A percentile compares a stretch with the other conserved stretches of the same genome.
These are phyloP conservation scores for Amylocarpus encephaloides DNA, from an alignment of 2,329 filamentous ascomycete species.

Conservation along the genomic window DNA sequence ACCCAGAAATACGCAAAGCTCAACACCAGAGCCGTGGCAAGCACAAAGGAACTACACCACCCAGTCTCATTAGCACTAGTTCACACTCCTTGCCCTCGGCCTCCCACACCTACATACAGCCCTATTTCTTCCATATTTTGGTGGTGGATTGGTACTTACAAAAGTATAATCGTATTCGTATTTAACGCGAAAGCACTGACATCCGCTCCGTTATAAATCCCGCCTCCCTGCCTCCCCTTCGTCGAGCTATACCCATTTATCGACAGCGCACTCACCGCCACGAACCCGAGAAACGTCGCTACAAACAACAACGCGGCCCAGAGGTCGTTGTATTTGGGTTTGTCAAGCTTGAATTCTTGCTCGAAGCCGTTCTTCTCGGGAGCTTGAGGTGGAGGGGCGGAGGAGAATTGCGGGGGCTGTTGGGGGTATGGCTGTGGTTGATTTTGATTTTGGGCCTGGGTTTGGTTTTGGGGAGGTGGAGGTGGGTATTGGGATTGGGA, in stretches of 20 bases:
- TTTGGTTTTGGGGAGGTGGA: slow-evolving; percentile 9
- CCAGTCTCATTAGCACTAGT: too few relatives aligned
- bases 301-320: slow-evolving; percentile 83
- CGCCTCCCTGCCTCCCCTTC: slow-evolving; percentile 57
- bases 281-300: slow-evolving; percentile 64
- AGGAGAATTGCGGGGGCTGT: slow-evolving; percentile 4
- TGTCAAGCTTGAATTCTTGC: slow-evolving; percentile 73
- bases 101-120: not conserved
- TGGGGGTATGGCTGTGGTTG: slow-evolving; percentile 4
- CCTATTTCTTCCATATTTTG: not conserved
- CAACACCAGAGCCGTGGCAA: slow-evolving; percentile 66
- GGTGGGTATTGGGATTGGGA: slow-evolving; percentile 11
- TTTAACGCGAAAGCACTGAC: slow-evolving; percentile 61
- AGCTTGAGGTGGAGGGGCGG: slow-evolving; percentile 5
- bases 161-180: slow-evolving; percentile 81
- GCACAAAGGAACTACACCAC: slow-evolving; percentile 60
- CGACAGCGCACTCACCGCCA: slow-evolving; percentile 67
- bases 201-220: slow-evolving; percentile 58
- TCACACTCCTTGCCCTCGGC: too few relatives aligned
- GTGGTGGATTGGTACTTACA: slow-evolving; percentile 34
- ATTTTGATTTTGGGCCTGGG: slow-evolving; percentile 4
- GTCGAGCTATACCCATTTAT: slow-evolving; percentile 67
- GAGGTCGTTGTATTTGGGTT: slow-evolving; percentile 82
- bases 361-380: slow-evolving; percentile 48
- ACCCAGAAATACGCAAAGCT: slow-evolving; percentile 72